A percentile compares a stretch with the other conserved stretches of the same genome.
Conservation (phyloP, 2,329 filamentous ascomycete species). For the Fusarium brevicatenulatum region DNA sequence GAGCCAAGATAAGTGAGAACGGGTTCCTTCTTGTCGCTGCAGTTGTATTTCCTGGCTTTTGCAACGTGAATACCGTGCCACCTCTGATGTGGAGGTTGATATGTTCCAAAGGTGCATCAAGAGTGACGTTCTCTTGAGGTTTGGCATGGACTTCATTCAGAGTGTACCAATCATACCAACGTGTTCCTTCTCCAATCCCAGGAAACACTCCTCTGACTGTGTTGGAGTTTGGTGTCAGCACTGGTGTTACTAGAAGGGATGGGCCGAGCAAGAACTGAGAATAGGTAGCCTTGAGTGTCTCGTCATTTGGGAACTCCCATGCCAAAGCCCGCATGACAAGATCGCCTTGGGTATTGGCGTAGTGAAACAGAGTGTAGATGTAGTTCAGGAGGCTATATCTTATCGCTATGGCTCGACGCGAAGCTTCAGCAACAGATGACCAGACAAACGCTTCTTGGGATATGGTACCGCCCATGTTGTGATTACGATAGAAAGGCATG, state of each 20-base stretch:
- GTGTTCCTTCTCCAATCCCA: neutral
- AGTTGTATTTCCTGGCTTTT: neutral
- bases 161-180: neutral
- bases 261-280: neutral
- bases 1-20: neutral
- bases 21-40: neutral
- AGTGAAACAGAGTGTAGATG: conserved; percentile 10
- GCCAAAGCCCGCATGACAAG: conserved; percentile 9
- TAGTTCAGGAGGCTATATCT: conserved; percentile 19
- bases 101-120: neutral
- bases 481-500: neutral
- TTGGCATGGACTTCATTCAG: neutral
- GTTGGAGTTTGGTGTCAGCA: neutral
- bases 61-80: neutral
- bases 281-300: neutral
- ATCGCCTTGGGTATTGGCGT: conserved; percentile 4
- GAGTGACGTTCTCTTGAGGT: neutral
- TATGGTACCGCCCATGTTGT: neutral
- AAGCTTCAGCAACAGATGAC: neutral
- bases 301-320: neutral
- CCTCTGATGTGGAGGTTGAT: neutral
- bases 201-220: neutral
- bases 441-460: neutral
- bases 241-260: neutral
- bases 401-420: conserved; percentile 11